Percentiles rank a stretch among this genome's conserved stretches.
phyloP scores from a whole-genome alignment of 192 early-diverging fungal genomes.

The Irineochytrium annulatum region DNA sequence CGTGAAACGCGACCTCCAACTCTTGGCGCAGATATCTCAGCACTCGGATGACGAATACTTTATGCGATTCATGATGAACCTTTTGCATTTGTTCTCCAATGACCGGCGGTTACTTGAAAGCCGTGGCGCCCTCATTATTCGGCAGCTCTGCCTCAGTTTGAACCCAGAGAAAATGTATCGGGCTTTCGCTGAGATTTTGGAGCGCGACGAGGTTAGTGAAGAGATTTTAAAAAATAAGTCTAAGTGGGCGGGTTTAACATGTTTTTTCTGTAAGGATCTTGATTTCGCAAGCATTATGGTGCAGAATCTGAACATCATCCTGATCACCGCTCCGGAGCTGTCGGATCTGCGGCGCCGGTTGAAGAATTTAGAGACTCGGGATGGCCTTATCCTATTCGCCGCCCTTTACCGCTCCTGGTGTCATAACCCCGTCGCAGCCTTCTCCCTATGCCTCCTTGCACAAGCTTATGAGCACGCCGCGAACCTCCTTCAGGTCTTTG shows the following conservation, averaged over 20 bases:
- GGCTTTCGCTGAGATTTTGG: constrained; percentile 81
- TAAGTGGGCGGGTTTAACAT: neutral
- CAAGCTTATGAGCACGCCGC: constrained; percentile 93
- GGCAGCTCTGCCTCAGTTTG: constrained; percentile 86
- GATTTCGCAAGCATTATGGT: constrained; percentile 98
- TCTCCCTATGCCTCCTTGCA: constrained; percentile 92
- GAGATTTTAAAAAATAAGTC: too few relatives aligned
- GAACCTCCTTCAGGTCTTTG: constrained; percentile 76
- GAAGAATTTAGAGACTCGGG: constrained; percentile 72
- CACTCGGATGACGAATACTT: constrained; percentile 83
- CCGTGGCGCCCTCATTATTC: constrained; percentile 85
- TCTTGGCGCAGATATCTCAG: constrained; percentile 91
- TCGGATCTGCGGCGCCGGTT: constrained; percentile 73
- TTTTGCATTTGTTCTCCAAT: constrained; percentile 84
- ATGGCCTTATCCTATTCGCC: constrained; percentile 78
- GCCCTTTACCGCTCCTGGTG: constrained; percentile 92
- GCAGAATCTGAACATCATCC: constrained; percentile 93
- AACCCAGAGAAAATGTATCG: constrained; percentile 90
- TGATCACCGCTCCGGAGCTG: constrained; percentile 92
- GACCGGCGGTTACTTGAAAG: constrained; percentile 85
- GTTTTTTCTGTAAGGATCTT: constrained; percentile 50
- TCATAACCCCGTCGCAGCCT: constrained; percentile 90
- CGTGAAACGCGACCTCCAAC: constrained; percentile 84
- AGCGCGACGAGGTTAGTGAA: constrained; percentile 63
- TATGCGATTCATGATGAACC: constrained; percentile 79